Evolutionary conservation across 1,284 basidiomycete genomes (phyloP).

Genomic region (Puccinia triticina): DNA sequence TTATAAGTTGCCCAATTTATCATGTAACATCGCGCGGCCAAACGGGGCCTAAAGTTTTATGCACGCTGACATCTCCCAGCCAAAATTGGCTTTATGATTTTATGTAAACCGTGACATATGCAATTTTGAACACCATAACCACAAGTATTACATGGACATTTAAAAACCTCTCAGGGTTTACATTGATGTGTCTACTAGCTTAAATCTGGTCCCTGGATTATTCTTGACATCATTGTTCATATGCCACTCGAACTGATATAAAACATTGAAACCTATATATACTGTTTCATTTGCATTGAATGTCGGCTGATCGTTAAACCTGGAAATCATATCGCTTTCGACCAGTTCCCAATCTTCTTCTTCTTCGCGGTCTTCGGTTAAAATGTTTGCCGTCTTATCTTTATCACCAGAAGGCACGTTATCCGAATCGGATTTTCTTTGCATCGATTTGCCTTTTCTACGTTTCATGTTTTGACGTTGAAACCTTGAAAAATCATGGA

Average conservation of each 20-base stretch:
- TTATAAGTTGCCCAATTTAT: no score
- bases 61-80: no score
- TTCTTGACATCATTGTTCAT: not conserved
- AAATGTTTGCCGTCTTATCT: not conserved
- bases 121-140: no score
- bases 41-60: no score
- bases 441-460: not conserved
- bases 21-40: no score
- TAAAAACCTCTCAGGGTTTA: not conserved
- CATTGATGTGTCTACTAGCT: not conserved
- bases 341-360: constrained; percentile 24
- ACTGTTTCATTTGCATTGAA: constrained; percentile 20
- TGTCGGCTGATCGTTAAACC: not conserved
- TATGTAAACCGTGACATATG: no score
- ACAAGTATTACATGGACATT: no score
- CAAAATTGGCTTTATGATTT: no score
- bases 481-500: constrained; percentile 20
- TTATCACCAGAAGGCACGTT: not conserved
- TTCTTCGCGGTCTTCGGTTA: not conserved
- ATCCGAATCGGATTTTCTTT: not conserved
- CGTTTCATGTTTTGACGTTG: constrained; percentile 3
- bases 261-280: constrained; percentile 18
- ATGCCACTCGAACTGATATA: constrained; percentile 36
- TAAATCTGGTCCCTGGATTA: not conserved
- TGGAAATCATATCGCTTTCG: not conserved